Conservation (phyloP, 2,329 filamentous ascomycete genomes). For the Falciphora oryzae region DNA sequence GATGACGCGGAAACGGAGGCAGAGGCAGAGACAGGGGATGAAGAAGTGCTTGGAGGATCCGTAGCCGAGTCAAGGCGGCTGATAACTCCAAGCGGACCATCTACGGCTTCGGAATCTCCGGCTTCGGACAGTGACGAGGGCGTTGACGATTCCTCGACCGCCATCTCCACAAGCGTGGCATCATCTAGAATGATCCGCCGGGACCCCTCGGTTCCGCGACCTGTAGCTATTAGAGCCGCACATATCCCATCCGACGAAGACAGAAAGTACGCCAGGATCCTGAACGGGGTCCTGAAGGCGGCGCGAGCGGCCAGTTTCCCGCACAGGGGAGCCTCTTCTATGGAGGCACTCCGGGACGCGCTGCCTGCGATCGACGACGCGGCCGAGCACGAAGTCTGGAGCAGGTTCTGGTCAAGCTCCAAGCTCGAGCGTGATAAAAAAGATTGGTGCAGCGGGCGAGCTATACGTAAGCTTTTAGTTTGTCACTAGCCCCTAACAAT, state of each 20-base stretch:
- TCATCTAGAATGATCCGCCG: not conserved
- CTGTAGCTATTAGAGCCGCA: not conserved
- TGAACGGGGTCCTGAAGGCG: conserved; percentile 11
- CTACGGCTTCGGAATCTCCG: not conserved
- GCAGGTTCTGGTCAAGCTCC: conserved; percentile 3
- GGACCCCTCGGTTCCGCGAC: not conserved
- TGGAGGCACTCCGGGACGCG: conserved; percentile 5
- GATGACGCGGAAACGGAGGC: not conserved
- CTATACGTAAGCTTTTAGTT: conserved; percentile 14
- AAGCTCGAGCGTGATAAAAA: conserved; percentile 10
- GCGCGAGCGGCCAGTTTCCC: conserved; percentile 9
- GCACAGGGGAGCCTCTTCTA: not conserved
- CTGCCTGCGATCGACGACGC: not conserved
- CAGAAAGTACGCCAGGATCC: conserved; percentile 9
- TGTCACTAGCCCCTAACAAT: too few species aligned
- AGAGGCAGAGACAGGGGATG: not conserved
- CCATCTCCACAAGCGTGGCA: not conserved
- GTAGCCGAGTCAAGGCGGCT: not conserved
- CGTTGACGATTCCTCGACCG: not conserved
- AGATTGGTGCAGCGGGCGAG: conserved; percentile 19
- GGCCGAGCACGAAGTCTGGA: not conserved
- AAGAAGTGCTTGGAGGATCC: not conserved
- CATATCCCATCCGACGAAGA: not conserved
- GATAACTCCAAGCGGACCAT: not conserved
- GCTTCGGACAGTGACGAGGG: too few species aligned